A percentile compares a stretch with the other conserved stretches of the same genome.
Evolutionary conservation across 2,329 filamentous ascomycete species (phyloP).

Genomic region (Tetracladium maxilliforme): DNA sequence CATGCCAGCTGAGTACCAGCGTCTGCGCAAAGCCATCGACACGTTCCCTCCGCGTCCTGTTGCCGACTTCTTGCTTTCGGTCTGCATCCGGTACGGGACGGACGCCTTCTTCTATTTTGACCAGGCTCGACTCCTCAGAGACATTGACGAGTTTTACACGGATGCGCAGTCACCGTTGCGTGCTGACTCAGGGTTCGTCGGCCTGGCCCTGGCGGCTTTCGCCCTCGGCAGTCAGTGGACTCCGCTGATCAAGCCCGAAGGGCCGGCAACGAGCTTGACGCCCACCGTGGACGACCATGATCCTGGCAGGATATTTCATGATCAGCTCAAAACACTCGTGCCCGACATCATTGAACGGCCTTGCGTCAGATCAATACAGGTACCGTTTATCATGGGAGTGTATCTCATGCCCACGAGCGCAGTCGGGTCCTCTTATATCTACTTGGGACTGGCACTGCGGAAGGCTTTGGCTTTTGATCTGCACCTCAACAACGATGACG

Average conservation of each 20-base stretch:
- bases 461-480: conserved; percentile 14
- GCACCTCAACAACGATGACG: conserved; percentile 12
- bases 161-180: conserved; percentile 7
- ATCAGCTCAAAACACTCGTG: conserved; percentile 13
- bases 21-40: conserved; percentile 9
- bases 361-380: conserved; percentile 16
- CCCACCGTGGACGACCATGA: conserved; percentile 8
- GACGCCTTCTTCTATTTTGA: conserved; percentile 16
- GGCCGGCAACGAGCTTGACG: background rate
- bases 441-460: conserved; percentile 14
- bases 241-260: conserved; percentile 12
- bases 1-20: conserved; percentile 6
- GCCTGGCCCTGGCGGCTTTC: conserved; percentile 11
- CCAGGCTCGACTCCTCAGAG: conserved; percentile 9
- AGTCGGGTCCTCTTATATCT: conserved; percentile 17
- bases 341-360: conserved; percentile 18
- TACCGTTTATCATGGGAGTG: conserved; percentile 16
- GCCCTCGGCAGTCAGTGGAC: conserved; percentile 20
- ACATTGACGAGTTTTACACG: conserved; percentile 12
- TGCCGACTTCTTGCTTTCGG: conserved; percentile 13
- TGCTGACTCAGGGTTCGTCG: conserved; percentile 11
- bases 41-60: conserved; percentile 12
- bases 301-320: conserved; percentile 15
- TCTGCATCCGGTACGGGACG: conserved; percentile 12
- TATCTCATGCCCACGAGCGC: conserved; percentile 19